Evolutionary conservation across 805 yeast genomes (phyloP), one percentile per base, ranked within the genome.

Genomic region (Schwanniomyces polymorphus): DNA sequence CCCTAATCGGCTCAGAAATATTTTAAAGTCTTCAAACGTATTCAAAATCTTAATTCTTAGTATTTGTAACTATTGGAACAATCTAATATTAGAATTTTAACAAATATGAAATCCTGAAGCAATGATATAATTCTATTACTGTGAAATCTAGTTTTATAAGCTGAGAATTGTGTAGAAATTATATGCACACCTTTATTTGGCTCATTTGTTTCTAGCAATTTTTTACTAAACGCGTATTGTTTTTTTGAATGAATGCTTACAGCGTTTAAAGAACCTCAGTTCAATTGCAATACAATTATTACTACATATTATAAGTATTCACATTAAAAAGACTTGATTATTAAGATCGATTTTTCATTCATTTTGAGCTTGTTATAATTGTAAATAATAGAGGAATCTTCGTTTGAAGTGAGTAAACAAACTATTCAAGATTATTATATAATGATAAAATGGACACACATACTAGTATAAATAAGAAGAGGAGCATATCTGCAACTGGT

Each of bases 361-460:
- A 16, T 11, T 10, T 31, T 14, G 7, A 7, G 14, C 21, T 16
- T 16, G 18, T 16, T 16, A 7, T 21, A 31, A 16, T 31, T 31
- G 35, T 16, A 21, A 14, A 31, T 16, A 31, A 14, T 31, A 31
- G 18, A 14, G 21, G 21, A 2, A n/a, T 12, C 3, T 16, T 31
- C 14, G 14, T 17, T 7, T 31, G 35, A 6, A 16, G 11, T 7
- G 11, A 31, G 11, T 31, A 31, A 31, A 31, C 35, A 43, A 31
- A 14, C 8, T 7, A 31, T 16, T 6, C 2, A 31, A 31, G 35
- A 2, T 11, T n/a, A 37, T 29, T 44, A 44, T 29, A 44, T 29
- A 39, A 44, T 44, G 47, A 18, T 27, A 44, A 29, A 28, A 44
- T 44, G 47, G 47, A 44, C 5, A 12, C 44, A 26, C 26, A 34